phyloP scores from a whole-genome alignment of 2,329 filamentous ascomycete genomes.

The Shiraia sp. region DNA sequence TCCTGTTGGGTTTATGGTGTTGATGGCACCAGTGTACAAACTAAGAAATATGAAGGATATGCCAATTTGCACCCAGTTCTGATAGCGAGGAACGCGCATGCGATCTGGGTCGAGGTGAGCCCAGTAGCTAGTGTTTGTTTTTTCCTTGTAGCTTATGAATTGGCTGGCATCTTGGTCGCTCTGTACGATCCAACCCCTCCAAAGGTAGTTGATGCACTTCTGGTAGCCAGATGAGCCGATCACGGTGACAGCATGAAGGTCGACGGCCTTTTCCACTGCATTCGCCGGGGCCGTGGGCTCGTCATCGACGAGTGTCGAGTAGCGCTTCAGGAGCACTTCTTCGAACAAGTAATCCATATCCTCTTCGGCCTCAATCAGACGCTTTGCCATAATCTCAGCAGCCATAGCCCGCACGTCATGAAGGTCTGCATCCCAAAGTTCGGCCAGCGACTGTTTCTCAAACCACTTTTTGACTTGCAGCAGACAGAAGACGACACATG shows the following conservation, averaged over 20 bases:
- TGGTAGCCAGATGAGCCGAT: slow-evolving; percentile 95
- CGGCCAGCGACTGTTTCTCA: slow-evolving; percentile 72
- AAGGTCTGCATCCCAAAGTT: slow-evolving; percentile 91
- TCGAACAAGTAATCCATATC: slow-evolving; percentile 78
- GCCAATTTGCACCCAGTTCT: slow-evolving; percentile 85
- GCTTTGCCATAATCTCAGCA: slow-evolving; percentile 91
- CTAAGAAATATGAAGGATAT: slow-evolving; percentile 81
- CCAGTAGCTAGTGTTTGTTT: slow-evolving; percentile 76
- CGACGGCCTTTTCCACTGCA: slow-evolving; percentile 90
- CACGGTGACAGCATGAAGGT: slow-evolving; percentile 83
- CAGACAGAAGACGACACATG: slow-evolving; percentile 83
- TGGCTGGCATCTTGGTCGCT: slow-evolving; percentile 87
- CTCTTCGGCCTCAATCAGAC: slow-evolving; percentile 83
- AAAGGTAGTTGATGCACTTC: slow-evolving; percentile 90
- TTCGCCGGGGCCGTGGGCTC: slow-evolving; percentile 77
- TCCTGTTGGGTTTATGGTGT: slow-evolving; percentile 84
- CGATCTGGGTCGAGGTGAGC: slow-evolving; percentile 89
- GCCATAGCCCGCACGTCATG: slow-evolving; percentile 78
- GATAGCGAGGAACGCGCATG: slow-evolving; percentile 89
- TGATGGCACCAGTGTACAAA: slow-evolving; percentile 89
- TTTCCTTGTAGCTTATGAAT: slow-evolving; percentile 85
- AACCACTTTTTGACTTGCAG: slow-evolving; percentile 79
- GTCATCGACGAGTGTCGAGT: slow-evolving; percentile 76
- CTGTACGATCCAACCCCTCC: slow-evolving; percentile 96
- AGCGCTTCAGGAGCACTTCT: slow-evolving; percentile 81